These are phyloP conservation scores for Hypoxylon crocopeplum DNA, from an alignment of 495 filamentous ascomycete species.

Conservation along the genomic window DNA sequence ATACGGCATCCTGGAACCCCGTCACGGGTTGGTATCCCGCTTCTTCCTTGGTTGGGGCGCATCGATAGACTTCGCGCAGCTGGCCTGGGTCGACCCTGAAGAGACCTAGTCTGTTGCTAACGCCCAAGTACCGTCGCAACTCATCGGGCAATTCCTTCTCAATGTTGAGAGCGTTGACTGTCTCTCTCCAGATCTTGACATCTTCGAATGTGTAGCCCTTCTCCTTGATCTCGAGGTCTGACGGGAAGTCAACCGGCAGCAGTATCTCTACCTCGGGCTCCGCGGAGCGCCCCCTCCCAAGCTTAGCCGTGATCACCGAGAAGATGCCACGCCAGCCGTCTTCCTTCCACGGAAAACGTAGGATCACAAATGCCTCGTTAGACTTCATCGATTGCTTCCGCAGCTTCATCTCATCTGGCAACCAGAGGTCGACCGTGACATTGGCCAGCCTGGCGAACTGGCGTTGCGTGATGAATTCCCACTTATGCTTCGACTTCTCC, in stretches of 20 bases:
- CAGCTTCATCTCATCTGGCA: constrained; percentile 68
- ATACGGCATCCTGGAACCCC: constrained; percentile 82
- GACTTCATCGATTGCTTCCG: constrained; percentile 52
- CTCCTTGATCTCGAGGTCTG: constrained; percentile 55
- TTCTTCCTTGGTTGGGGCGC: constrained; percentile 71
- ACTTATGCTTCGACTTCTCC: constrained; percentile 60
- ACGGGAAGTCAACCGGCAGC: constrained; percentile 70
- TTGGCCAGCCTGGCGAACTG: constrained; percentile 75
- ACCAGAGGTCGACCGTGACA: constrained; percentile 78
- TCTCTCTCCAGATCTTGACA: constrained; percentile 83
- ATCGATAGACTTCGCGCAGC: constrained; percentile 73
- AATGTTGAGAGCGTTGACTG: constrained; percentile 66
- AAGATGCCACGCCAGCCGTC: constrained; percentile 50
- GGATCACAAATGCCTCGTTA: constrained; percentile 61
- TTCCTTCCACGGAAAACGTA: constrained; percentile 66
- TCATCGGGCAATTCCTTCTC: constrained; percentile 55
- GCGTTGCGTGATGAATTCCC: constrained; percentile 83
- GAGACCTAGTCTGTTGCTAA: constrained; percentile 68
- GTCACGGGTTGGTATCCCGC: constrained; percentile 78
- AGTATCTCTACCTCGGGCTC: constrained; percentile 61
- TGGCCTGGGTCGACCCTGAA: constrained; percentile 72
- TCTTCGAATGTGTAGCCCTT: constrained; percentile 65
- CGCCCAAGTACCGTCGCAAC: constrained; percentile 66
- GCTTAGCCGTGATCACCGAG: constrained; percentile 50
- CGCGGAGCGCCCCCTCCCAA: constrained; percentile 50